Evolutionary conservation across 441 rosid species (phyloP), one percentile per base, ranked within the genome.

Genomic region (Erodium trifolium): DNA sequence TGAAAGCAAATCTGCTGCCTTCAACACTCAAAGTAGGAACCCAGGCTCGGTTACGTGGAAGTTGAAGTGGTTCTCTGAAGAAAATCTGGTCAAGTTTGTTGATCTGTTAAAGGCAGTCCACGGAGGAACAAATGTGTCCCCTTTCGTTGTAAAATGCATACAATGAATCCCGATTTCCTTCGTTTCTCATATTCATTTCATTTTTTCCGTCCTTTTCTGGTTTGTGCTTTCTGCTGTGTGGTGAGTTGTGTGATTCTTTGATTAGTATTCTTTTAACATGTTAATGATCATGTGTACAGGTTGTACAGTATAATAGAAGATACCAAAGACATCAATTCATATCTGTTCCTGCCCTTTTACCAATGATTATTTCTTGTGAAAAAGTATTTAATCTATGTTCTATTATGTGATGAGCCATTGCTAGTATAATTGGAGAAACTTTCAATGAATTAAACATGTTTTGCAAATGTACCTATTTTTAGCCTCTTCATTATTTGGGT

Each of bases 61-160:
- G 80, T 72, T 90, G 27, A 86, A 82, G 79, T 92, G 93, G 93
- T 84, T 78, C 72, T 84, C 85, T 1, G 76, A 76, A 79, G 84
- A 81, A 63, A 75, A 81, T 72, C 67, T 83, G 41, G 70, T 69
- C 49, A 88, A 90, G 73, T 92, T 92, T 82, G 88, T 85, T 77
- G 73, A 89, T 18, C 70, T 88, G 76, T 65, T 90, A 73, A 90
- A 83, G 79, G 91, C 97, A 73, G 83, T 90, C 77, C 96, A 85
- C 71, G 73, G 81, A 14, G 84, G 78, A 72, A 72, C 75, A 19
- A 68, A 72, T 1, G 12, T 55, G 1, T 74, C 85, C 45, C 89
- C 92, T 23, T 75, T 88, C 72, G 78, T 65, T 62, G 78, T 87
- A 78, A 85, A 78, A 79, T 74, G 68, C 59, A 19, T 65, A 47